Percentiles rank a stretch among this genome's conserved stretches.
Evolutionary conservation across 176 grass and related monocot species (phyloP).

Genomic region (Bonia amplexicaulis): DNA sequence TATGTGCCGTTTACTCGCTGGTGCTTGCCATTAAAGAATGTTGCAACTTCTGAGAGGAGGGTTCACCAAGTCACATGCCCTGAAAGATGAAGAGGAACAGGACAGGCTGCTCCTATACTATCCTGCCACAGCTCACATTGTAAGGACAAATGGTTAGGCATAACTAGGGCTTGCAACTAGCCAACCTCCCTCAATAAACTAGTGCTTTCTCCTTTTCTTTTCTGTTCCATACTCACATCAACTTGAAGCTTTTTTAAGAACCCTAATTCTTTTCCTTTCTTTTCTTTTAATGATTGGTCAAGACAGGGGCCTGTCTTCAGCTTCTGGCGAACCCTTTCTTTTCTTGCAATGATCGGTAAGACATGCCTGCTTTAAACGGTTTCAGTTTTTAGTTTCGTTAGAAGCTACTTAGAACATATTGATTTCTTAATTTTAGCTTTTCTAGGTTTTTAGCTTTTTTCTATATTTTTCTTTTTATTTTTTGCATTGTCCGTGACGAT

Average conservation of each 20-base stretch:
- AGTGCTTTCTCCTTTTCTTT: background rate
- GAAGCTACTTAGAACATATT: too few relatives aligned
- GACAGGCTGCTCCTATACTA: background rate
- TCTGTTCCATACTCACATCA: background rate
- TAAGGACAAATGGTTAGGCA: conserved; percentile 20
- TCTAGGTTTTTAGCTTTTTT: too few relatives aligned
- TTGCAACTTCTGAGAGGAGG: background rate
- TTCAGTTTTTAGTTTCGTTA: too few relatives aligned
- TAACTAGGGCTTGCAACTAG: background rate
- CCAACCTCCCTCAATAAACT: background rate
- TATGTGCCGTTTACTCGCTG: background rate
- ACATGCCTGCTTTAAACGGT: too few relatives aligned
- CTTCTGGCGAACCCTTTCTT: too few relatives aligned
- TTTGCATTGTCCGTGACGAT: too few relatives aligned
- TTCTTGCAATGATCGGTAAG: too few relatives aligned
- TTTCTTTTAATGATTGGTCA: background rate
- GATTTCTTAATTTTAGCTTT: too few relatives aligned
- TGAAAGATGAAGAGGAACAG: background rate
- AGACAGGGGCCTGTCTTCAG: background rate
- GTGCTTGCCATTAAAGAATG: background rate
- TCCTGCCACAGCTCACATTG: background rate
- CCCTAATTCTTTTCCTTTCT: background rate
- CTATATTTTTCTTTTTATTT: too few relatives aligned
- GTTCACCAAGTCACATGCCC: conserved; percentile 20
- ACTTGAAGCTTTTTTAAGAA: background rate